These are phyloP conservation scores for Pleurotus pulmonarius DNA, from an alignment of 768 basidiomycete genomes.

Conservation along the genomic window DNA sequence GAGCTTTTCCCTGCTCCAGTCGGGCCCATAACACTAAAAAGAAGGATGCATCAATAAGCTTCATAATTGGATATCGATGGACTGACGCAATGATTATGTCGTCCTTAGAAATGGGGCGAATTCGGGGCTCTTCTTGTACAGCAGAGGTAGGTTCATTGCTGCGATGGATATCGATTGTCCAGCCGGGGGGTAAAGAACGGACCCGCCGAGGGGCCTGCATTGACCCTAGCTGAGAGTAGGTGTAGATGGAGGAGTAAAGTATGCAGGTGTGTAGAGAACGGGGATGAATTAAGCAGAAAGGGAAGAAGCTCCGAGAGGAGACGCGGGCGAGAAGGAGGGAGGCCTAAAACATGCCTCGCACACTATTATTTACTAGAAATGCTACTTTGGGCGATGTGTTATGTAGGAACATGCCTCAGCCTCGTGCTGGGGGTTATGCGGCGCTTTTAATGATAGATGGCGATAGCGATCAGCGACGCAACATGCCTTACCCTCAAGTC, in stretches of 20 bases:
- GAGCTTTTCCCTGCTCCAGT: slow-evolving; percentile 22
- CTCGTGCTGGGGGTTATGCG: not conserved
- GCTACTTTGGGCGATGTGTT: no score
- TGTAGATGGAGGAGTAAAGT: no score
- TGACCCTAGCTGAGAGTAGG: no score
- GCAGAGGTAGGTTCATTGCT: not conserved
- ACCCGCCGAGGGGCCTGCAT: no score
- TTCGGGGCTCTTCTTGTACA: not conserved
- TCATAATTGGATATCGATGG: not conserved
- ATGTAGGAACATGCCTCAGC: not conserved
- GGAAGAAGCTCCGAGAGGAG: no score
- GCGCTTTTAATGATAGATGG: slow-evolving; percentile 5
- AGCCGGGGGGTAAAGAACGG: not conserved
- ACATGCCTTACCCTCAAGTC: not conserved
- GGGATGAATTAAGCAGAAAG: not conserved
- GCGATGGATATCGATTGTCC: not conserved
- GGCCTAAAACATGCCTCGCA: no score
- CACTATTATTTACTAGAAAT: no score
- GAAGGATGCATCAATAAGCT: not conserved
- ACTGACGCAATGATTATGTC: slow-evolving; percentile 13
- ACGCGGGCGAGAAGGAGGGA: no score
- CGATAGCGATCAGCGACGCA: not conserved
- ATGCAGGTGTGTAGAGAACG: no score
- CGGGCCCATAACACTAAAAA: slow-evolving; percentile 21
- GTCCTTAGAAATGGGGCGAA: slow-evolving; percentile 6